These are phyloP conservation scores for Glaciozyma martinii DNA, from an alignment of 768 basidiomycete species.

Conservation along the genomic window DNA sequence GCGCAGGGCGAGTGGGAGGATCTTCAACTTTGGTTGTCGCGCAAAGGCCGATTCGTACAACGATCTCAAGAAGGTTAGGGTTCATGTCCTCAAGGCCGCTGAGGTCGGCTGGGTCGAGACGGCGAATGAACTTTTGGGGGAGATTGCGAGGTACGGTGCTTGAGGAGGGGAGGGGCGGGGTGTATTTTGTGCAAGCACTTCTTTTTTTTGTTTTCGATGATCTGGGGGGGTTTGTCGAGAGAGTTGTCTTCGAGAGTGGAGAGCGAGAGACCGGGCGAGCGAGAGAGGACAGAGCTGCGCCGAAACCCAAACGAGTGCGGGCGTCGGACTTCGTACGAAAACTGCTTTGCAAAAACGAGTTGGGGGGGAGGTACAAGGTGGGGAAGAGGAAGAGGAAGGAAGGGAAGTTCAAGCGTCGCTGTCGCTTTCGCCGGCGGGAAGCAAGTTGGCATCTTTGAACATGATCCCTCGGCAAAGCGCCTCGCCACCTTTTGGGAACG, in stretches of 20 bases:
- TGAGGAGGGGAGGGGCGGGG: not conserved
- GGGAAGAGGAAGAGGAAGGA: too few species aligned
- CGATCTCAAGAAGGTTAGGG: constrained; percentile 40
- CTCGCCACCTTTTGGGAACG: not conserved
- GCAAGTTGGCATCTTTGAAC: not conserved
- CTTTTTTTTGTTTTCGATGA: too few species aligned
- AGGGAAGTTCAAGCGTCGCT: not conserved
- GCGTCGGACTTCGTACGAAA: too few species aligned
- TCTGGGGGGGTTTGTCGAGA: too few species aligned
- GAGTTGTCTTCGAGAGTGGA: too few species aligned
- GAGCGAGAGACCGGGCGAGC: too few species aligned
- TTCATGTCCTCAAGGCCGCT: constrained; percentile 15
- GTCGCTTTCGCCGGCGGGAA: not conserved
- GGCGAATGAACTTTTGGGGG: constrained; percentile 14
- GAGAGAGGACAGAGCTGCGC: too few species aligned
- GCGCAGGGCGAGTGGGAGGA: constrained; percentile 56
- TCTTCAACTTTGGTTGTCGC: constrained; percentile 72
- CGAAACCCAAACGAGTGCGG: too few species aligned
- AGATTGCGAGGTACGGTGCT: constrained; percentile 4
- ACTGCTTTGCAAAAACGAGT: too few species aligned
- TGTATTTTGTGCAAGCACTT: too few species aligned
- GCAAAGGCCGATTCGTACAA: constrained; percentile 82
- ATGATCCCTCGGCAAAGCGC: not conserved
- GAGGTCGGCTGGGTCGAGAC: constrained; percentile 18
- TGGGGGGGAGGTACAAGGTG: too few species aligned